Evolutionary conservation across 2,329 filamentous ascomycete species (phyloP), one percentile per base, ranked within the genome.

Genomic region (Phialophora chinensis): DNA sequence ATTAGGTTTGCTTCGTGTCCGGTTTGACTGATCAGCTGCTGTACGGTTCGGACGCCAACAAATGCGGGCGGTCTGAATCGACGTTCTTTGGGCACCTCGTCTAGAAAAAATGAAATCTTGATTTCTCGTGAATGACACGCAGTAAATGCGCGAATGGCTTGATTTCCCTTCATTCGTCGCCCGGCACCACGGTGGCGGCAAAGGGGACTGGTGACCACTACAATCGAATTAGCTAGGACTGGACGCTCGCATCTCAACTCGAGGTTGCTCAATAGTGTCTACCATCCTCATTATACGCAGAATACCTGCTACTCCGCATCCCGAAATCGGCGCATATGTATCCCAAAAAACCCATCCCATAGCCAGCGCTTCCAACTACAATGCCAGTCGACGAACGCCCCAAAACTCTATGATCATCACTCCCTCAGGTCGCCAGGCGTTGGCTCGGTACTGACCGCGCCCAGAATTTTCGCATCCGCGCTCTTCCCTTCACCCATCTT

Each of bases 401-500:
- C 27, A 8, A 55, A n/a, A 17, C 4, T 8, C 35, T 6, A 6
- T 47, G n/a, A 11, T n/a, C 11, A 47, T 58, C n/a, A 60, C 44
- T 64, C 42, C n/a, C 25, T 53, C n/a, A 64, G 10, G n/a, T 64
- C 62, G 12, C 62, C 62, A 12, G 62, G 62, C n/a, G 62, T 64
- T 23, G 62, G 62, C 44, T 64, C 62, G 25, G 44, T 44, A 23
- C 62, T 64, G 55, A 64, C 47, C 20, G 53, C 62, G 5, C 54
- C 50, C 10, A 64, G 54, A 33, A 60, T 33, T 7, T 52, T 44
- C 23, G 42, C 44, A 44, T 64, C 62, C 6, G 47, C 44, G 7
- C 33, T 35, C 62, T 64, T 60, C 7, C 47, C 44, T 54, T 60
- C 62, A 8, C 47, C 31, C 14, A 60, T 23, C 31, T 58, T 59